Evolutionary conservation across 2,329 filamentous ascomycete genomes (phyloP), one percentile per base, ranked within the genome.

Genomic region (Dactylella cylindrospora): DNA sequence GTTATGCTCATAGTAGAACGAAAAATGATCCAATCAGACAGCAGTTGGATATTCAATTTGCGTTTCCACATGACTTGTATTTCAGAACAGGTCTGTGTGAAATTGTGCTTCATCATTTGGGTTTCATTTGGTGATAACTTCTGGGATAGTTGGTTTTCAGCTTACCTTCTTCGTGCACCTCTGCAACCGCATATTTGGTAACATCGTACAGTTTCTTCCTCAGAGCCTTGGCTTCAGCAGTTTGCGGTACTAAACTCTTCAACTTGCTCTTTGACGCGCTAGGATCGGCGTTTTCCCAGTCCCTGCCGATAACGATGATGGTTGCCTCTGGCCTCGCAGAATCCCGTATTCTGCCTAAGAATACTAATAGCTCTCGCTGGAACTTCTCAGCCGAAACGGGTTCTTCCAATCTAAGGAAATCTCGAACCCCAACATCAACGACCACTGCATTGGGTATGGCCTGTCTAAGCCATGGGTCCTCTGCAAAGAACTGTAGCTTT

Each of bases 371-470:
- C 13, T 54, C 53, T 25, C 53, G 53, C 19, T 55, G 46, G 38
- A 66, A 68, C 28, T 45, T 60, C 19, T 64, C 47, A 3, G 52
- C 25, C 25, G 62, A 45, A 13, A 65, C 49, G 5, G 39, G 28
- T 19, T 67, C 47, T 8, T 57, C 51, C 3, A 64, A 13, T n/a
- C 66, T 44, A 26, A 68, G 25, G 35, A 68, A 47, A 50, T 66
- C 67, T n/a, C 59, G 41, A 5, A 65, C 60, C 4, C 67, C 67
- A 17, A 68, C 49, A 23, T 68, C 67, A 3, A 69, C 65, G 17
- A 68, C 17, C 1, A 69, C 40, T 10, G 60, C 41, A 5, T 47
- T 47, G 17, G 26, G 59, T 13, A 8, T 35, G 47, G 15, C 17
- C 23, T 36, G 41, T 39, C 26, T 65, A 40, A 41, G 49, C 40